Evolutionary conservation across 2,329 filamentous ascomycete genomes (phyloP).

Genomic region (Paecilomyces niveus): DNA sequence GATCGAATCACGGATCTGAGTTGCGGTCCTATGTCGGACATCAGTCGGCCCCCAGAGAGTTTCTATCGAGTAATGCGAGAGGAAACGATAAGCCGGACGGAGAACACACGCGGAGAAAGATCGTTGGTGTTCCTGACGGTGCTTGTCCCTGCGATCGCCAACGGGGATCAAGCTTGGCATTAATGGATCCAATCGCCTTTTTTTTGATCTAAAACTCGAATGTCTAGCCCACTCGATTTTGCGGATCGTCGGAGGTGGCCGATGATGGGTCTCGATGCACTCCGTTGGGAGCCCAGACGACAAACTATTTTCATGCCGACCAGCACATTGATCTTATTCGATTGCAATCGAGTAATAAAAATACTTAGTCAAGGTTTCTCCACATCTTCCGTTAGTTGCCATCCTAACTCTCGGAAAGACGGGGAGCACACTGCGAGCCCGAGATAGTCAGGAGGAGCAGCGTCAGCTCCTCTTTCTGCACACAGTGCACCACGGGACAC

Average conservation of each 20-base stretch:
- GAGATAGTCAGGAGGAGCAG: too few species aligned
- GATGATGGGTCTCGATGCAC: slow-evolving; percentile 7
- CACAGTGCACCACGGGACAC: not conserved
- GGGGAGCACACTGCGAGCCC: not conserved
- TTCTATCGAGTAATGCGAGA: slow-evolving; percentile 19
- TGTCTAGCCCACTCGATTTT: not conserved
- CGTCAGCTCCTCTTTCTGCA: not conserved
- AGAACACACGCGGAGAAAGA: not conserved
- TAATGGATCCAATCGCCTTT: not conserved
- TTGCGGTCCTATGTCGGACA: not conserved
- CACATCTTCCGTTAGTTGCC: not conserved
- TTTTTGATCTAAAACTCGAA: not conserved
- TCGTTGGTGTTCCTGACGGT: not conserved
- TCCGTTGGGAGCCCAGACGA: not conserved
- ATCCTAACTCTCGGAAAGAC: not conserved
- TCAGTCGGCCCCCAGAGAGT: not conserved
- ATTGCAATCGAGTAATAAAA: not conserved
- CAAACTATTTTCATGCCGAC: not conserved
- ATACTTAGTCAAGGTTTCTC: not conserved
- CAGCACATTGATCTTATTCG: not conserved
- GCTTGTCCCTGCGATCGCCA: not conserved
- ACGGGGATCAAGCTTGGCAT: not conserved
- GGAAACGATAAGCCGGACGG: slow-evolving; percentile 3
- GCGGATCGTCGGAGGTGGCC: slow-evolving; percentile 19
- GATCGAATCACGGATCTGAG: not conserved